Conservation (phyloP, 257 asterid species). For the Capsicum rhomboideum region DNA sequence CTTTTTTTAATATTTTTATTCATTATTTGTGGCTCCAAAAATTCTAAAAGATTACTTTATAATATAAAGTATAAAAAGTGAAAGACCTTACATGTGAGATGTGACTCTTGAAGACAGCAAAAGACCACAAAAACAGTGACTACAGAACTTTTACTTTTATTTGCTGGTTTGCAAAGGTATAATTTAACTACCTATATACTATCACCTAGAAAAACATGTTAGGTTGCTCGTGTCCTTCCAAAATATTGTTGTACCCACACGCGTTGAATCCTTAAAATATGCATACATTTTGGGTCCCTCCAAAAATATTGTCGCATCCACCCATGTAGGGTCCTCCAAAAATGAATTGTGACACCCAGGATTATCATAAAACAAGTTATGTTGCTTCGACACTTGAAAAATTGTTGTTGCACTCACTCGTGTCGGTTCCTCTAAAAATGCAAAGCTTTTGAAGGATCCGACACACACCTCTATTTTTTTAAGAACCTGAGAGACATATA, state of each 20-base stretch:
- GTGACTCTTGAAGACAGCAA: constrained; percentile 24
- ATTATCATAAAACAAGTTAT: neutral
- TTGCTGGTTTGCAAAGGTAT: neutral
- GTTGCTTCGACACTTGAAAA: neutral
- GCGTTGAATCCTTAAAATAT: neutral
- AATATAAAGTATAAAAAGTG: constrained; percentile 1
- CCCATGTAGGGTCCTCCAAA: neutral
- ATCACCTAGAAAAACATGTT: neutral
- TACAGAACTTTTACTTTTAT: neutral
- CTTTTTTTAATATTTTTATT: neutral
- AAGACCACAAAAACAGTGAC: neutral
- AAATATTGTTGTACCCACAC: neutral
- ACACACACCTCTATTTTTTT: neutral
- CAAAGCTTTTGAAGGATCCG: neutral
- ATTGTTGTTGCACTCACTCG: neutral
- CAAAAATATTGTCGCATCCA: neutral
- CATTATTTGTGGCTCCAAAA: neutral
- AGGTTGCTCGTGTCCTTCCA: neutral
- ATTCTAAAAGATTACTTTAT: neutral
- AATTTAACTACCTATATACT: neutral
- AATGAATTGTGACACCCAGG: neutral
- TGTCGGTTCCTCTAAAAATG: neutral
- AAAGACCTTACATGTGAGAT: neutral
- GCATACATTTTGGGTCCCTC: neutral
- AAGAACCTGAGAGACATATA: neutral